Conservation (phyloP, 1,284 basidiomycete species). For the Trichosporon asahii region DNA sequence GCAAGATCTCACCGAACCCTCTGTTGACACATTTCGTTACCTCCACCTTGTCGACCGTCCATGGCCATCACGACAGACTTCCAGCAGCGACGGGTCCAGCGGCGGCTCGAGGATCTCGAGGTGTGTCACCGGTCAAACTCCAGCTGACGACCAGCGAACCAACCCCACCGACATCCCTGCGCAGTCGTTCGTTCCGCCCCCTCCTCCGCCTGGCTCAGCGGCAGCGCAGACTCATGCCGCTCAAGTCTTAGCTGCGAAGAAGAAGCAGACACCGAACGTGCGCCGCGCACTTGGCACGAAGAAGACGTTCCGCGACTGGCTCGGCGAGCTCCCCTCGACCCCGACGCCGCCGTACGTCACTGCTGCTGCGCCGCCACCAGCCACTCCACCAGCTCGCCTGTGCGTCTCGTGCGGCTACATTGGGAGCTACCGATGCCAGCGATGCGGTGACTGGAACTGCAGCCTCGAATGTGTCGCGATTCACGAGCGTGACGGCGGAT, state of each 20-base stretch:
- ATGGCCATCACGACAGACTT: slow-evolving; percentile 35
- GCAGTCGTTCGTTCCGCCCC: slow-evolving; percentile 37
- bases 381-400: slow-evolving; percentile 32
- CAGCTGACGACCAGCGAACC: slow-evolving; percentile 35
- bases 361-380: slow-evolving; percentile 34
- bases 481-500: slow-evolving; percentile 47
- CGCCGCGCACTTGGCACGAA: slow-evolving; percentile 42
- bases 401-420: slow-evolving; percentile 47
- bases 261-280: slow-evolving; percentile 49
- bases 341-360: slow-evolving; percentile 41
- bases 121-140: slow-evolving; percentile 24
- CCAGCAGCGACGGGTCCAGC: slow-evolving; percentile 35
- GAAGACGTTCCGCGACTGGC: slow-evolving; percentile 48
- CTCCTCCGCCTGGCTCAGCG: slow-evolving; percentile 10
- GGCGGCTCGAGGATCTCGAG: slow-evolving; percentile 49
- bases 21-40: neutral
- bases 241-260: slow-evolving; percentile 30
- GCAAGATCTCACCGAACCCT: neutral
- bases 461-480: slow-evolving; percentile 34
- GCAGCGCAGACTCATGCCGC: slow-evolving; percentile 10
- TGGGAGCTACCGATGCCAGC: slow-evolving; percentile 38
- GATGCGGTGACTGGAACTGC: slow-evolving; percentile 47
- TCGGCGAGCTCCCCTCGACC: slow-evolving; percentile 42
- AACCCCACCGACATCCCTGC: slow-evolving; percentile 50
- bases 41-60: neutral